Evolutionary conservation across 441 rosid species (phyloP).

Genomic region (Viola pubescens): DNA sequence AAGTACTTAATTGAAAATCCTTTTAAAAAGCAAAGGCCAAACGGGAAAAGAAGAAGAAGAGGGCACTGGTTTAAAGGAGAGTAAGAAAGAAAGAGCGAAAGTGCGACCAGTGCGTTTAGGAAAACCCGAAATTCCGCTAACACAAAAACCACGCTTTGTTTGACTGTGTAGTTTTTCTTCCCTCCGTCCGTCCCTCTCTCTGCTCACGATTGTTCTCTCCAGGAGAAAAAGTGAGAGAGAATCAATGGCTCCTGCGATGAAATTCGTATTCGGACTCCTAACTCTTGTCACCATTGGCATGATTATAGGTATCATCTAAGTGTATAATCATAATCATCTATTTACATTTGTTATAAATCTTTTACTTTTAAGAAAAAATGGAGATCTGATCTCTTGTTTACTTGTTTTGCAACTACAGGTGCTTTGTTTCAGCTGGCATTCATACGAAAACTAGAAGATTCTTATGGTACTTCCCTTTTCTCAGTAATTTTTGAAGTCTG

Average conservation of each 20-base stretch:
- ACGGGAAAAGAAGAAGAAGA: no score
- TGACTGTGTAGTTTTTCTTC: no score
- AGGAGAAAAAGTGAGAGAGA: not conserved
- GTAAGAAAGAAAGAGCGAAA: no score
- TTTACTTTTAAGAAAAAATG: not conserved
- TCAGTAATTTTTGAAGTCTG: not conserved
- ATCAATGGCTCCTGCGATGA: constrained; percentile 60
- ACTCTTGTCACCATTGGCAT: constrained; percentile 88
- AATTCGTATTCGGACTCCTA: constrained; percentile 64
- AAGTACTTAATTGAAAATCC: no score
- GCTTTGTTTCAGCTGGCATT: constrained; percentile 79
- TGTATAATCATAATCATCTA: no score
- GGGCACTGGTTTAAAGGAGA: no score
- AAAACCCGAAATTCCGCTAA: no score
- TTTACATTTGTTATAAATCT: not conserved
- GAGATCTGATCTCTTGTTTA: not conserved
- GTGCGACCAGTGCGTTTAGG: no score
- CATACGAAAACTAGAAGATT: constrained; percentile 58
- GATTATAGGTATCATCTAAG: constrained; percentile 57
- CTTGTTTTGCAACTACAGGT: constrained; percentile 43
- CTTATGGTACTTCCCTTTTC: constrained; percentile 39
- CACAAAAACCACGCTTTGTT: no score
- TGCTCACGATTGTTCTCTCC: not conserved
- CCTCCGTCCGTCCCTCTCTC: not conserved
- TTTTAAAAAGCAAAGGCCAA: no score